phyloP scores from a whole-genome alignment of 1,284 basidiomycete species.

The Cystobasidium sp. region DNA sequence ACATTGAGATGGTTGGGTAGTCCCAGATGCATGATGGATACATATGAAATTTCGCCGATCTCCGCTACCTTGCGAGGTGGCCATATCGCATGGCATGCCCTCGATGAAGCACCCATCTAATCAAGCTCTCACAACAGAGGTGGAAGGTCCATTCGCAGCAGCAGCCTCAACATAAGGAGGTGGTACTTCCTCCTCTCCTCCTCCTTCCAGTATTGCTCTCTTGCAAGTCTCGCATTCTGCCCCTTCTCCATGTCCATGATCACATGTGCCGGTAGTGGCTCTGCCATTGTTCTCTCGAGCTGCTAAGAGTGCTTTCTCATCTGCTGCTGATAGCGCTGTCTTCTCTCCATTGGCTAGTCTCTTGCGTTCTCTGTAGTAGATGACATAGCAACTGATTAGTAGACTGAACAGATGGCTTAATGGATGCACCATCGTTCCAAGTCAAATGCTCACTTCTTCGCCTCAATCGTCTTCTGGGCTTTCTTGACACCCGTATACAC shows the following conservation, averaged over 20 bases:
- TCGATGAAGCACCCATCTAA: too few species aligned
- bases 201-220: neutral
- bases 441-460: slow-evolving; percentile 15
- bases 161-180: slow-evolving; percentile 18
- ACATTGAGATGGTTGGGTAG: too few species aligned
- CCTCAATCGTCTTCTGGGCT: slow-evolving; percentile 1
- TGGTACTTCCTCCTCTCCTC: slow-evolving; percentile 17
- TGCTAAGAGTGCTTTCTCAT: slow-evolving; percentile 26
- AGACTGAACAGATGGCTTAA: too few species aligned
- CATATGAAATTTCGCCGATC: too few species aligned
- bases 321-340: neutral
- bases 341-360: neutral
- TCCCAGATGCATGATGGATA: too few species aligned
- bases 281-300: neutral
- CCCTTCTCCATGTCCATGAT: slow-evolving; percentile 7
- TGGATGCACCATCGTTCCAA: too few species aligned
- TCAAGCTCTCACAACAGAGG: too few species aligned
- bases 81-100: too few species aligned
- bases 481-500: slow-evolving; percentile 20
- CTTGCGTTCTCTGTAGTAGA: slow-evolving; percentile 10
- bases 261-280: neutral
- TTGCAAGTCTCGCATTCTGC: slow-evolving; percentile 5
- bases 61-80: too few species aligned
- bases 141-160: neutral
- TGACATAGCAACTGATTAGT: too few species aligned